Percentiles rank a stretch among this genome's conserved stretches.
phyloP scores from a whole-genome alignment of 2,329 filamentous ascomycete species.

The Aaosphaeria pasadenensis region DNA sequence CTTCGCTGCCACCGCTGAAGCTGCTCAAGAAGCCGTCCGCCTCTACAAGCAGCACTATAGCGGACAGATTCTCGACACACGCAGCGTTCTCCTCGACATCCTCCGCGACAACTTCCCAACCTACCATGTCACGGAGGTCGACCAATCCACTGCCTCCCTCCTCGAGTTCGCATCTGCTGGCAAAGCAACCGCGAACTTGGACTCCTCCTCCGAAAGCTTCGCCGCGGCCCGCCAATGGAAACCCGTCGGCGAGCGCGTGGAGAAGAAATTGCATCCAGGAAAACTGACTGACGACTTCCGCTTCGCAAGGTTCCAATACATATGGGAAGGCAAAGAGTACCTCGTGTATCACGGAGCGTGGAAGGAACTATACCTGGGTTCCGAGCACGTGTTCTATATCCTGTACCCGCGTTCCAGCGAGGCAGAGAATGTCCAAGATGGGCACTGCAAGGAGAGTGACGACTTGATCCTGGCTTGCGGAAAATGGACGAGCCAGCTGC shows the following conservation, averaged over 20 bases:
- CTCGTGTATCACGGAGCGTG: slow-evolving; percentile 26
- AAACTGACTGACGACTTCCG: slow-evolving; percentile 17
- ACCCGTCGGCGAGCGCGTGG: slow-evolving; percentile 18
- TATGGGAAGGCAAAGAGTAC: slow-evolving; percentile 25
- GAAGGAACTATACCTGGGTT: slow-evolving; percentile 23
- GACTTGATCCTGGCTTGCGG: slow-evolving; percentile 54
- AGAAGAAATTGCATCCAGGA: slow-evolving; percentile 10
- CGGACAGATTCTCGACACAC: slow-evolving; percentile 19
- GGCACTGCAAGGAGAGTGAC: slow-evolving; percentile 37
- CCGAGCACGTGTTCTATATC: slow-evolving; percentile 16
- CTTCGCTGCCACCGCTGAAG: slow-evolving; percentile 4
- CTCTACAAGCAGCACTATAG: slow-evolving; percentile 16
- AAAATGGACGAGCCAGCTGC: slow-evolving; percentile 54
- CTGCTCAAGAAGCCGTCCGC: slow-evolving; percentile 6
- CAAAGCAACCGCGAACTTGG: slow-evolving; percentile 12
- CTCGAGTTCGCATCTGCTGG: slow-evolving; percentile 20
- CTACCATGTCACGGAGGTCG: slow-evolving; percentile 23
- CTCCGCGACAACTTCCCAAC: slow-evolving; percentile 18
- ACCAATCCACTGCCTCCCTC: slow-evolving; percentile 9
- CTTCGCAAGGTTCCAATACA: slow-evolving; percentile 24
- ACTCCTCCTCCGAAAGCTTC: slow-evolving; percentile 16
- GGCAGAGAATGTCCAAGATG: slow-evolving; percentile 8
- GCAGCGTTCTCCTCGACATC: slow-evolving; percentile 10
- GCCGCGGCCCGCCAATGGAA: slow-evolving; percentile 14
- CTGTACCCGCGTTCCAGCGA: slow-evolving; percentile 8